phyloP scores from a whole-genome alignment of 345 rosid genomes.

The Passiflora organensis region DNA sequence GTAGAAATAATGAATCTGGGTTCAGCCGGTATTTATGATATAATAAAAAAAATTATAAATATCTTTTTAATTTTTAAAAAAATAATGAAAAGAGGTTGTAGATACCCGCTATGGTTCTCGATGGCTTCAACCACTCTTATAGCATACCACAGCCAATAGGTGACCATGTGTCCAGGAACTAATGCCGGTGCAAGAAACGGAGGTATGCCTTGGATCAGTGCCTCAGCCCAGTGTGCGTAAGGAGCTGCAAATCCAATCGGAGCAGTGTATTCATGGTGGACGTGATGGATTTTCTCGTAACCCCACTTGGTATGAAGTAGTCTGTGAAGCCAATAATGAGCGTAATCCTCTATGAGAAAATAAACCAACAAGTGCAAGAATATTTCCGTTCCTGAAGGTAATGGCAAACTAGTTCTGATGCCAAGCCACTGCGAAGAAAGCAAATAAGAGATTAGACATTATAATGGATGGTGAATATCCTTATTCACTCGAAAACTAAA shows the following conservation, averaged over 20 bases:
- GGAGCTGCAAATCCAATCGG: conserved; percentile 23
- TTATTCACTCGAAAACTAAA: no score
- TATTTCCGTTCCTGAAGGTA: conserved; percentile 17
- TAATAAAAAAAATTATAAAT: neutral
- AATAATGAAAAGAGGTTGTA: neutral
- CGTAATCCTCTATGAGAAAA: conserved; percentile 17
- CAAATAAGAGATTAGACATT: neutral
- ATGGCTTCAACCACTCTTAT: conserved; percentile 25
- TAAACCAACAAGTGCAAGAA: conserved; percentile 17
- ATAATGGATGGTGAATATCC: no score
- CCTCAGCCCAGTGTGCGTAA: conserved; percentile 29
- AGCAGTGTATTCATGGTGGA: conserved; percentile 26
- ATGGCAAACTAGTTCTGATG: conserved; percentile 11
- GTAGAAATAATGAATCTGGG: neutral
- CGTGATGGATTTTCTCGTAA: conserved; percentile 22
- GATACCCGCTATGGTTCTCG: conserved; percentile 20
- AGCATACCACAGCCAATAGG: conserved; percentile 22
- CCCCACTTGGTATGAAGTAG: conserved; percentile 23
- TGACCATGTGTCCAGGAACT: conserved; percentile 26
- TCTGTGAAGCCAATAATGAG: conserved; percentile 22
- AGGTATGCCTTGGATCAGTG: conserved; percentile 20
- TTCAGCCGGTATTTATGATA: no score
- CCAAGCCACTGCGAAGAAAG: conserved; percentile 15
- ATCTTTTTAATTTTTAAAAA: no score
- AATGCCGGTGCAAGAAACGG: conserved; percentile 27